Percentiles rank a stretch among this genome's conserved stretches.
Conservation (phyloP, 306 rosid genomes). For the Adenanthera pavonina region DNA sequence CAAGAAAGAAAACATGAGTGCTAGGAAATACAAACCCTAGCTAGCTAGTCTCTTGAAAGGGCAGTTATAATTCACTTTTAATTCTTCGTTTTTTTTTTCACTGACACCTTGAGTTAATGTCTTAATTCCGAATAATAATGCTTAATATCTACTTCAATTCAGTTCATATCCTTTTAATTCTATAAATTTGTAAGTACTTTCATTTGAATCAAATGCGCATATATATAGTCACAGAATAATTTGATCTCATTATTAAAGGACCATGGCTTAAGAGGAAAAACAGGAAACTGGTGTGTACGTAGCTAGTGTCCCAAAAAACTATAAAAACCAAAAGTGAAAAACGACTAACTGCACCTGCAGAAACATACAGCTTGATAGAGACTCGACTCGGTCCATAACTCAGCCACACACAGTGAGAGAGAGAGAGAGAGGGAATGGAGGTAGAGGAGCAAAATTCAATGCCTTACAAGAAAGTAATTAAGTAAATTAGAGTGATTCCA, state of each 20-base stretch:
- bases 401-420: too few relatives aligned
- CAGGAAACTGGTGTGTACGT: neutral
- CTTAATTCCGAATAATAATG: neutral
- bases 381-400: neutral
- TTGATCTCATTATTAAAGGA: neutral
- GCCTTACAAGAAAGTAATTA: too few relatives aligned
- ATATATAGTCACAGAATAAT: neutral
- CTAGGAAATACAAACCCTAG: too few relatives aligned
- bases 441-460: too few relatives aligned
- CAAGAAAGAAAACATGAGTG: too few relatives aligned
- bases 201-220: neutral
- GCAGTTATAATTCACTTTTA: too few relatives aligned
- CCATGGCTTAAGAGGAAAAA: neutral
- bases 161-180: neutral
- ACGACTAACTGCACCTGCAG: neutral
- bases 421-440: too few relatives aligned
- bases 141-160: neutral
- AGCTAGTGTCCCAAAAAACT: neutral
- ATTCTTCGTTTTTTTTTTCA: too few relatives aligned
- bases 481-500: too few relatives aligned
- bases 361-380: neutral
- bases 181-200: neutral
- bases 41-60: too few relatives aligned
- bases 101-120: neutral
- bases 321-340: neutral